Percentiles rank a stretch among this genome's conserved stretches.
Conservation (phyloP, 2,329 filamentous ascomycete species). For the Myriosclerotinia scirpicola region DNA sequence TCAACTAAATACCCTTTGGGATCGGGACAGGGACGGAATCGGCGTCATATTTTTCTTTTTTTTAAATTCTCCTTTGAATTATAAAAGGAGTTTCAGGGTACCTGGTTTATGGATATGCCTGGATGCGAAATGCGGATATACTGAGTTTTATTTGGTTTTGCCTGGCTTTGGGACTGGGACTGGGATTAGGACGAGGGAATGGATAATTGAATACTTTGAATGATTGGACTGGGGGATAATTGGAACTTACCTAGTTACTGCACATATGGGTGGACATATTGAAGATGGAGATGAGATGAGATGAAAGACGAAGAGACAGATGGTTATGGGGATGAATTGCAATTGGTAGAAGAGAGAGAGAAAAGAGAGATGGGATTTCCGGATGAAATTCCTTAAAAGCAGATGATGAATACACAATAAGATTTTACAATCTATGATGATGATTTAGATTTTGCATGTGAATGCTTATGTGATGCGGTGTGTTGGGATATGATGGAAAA, state of each 20-base stretch:
- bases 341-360: background rate
- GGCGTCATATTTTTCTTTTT: constrained; percentile 5
- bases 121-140: constrained; percentile 10
- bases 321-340: background rate
- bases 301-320: background rate
- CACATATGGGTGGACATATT: constrained; percentile 12
- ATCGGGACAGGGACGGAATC: constrained; percentile 9
- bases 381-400: background rate
- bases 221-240: background rate
- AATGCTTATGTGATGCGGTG: constrained; percentile 4
- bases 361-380: background rate
- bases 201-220: constrained; percentile 7
- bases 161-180: background rate
- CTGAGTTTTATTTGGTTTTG: background rate
- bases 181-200: background rate
- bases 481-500: background rate
- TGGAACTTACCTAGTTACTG: background rate
- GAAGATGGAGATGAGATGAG: background rate
- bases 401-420: background rate
- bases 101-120: constrained; percentile 9
- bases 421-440: background rate
- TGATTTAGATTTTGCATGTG: background rate
- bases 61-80: background rate
- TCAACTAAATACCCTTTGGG: constrained; percentile 19
- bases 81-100: constrained; percentile 17